Conservation (phyloP, 2,329 filamentous ascomycete species). For the Xylariales sp. region DNA sequence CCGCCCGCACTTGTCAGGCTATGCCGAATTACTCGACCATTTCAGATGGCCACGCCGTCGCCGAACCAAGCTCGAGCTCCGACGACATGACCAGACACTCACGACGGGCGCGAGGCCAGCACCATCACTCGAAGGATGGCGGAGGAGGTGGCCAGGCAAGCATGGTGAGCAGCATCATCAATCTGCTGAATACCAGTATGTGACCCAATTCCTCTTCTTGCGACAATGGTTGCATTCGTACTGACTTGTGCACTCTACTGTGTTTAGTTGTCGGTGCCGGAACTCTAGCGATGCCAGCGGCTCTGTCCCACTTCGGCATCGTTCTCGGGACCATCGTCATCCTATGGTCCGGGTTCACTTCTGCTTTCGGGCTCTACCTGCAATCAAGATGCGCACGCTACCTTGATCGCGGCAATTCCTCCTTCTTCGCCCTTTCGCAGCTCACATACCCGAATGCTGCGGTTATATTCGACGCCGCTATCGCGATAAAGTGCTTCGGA, state of each 20-base stretch:
- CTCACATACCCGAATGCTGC: slow-evolving; percentile 95
- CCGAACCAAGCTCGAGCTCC: slow-evolving; percentile 25
- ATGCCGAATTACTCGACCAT: slow-evolving; percentile 55
- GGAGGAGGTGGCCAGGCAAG: slow-evolving; percentile 71
- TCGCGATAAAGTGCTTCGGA: slow-evolving; percentile 96
- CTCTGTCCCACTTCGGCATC: slow-evolving; percentile 94
- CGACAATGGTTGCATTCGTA: slow-evolving; percentile 6
- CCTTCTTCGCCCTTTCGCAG: slow-evolving; percentile 95
- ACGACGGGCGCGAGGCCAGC: slow-evolving; percentile 56
- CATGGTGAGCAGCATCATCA: slow-evolving; percentile 88
- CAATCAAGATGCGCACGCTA: slow-evolving; percentile 92
- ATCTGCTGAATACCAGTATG: slow-evolving; percentile 92
- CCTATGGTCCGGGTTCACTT: slow-evolving; percentile 83
- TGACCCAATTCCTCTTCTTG: neutral
- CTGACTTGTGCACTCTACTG: slow-evolving; percentile 14
- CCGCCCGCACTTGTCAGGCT: no score
- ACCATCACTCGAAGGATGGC: slow-evolving; percentile 58
- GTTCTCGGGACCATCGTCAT: slow-evolving; percentile 79
- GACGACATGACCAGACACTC: slow-evolving; percentile 48
- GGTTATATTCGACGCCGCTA: slow-evolving; percentile 91
- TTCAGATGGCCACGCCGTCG: slow-evolving; percentile 40
- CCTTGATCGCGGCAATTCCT: slow-evolving; percentile 80
- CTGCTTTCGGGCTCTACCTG: slow-evolving; percentile 90
- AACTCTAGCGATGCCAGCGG: slow-evolving; percentile 90
- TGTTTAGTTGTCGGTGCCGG: slow-evolving; percentile 92